These are phyloP conservation scores for Herpetospermum pedunculosum DNA, from an alignment of 306 rosid genomes.

Conservation along the genomic window DNA sequence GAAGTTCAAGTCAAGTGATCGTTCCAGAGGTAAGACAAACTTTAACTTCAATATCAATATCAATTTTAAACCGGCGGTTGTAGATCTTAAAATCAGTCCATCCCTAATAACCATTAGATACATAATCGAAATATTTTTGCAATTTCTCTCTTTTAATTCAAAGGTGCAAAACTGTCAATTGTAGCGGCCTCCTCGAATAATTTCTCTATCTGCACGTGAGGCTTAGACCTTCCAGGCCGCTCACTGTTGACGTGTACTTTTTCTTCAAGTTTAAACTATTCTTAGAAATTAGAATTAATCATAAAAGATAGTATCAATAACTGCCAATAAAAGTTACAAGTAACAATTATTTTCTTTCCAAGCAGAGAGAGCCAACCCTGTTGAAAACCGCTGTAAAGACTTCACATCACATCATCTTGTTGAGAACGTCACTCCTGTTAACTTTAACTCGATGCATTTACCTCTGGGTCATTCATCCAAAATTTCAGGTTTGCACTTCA, in stretches of 20 bases:
- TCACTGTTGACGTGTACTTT: background rate
- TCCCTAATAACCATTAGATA: too few relatives aligned
- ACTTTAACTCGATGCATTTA: slow-evolving; percentile 18
- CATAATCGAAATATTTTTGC: too few relatives aligned
- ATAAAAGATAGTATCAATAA: background rate
- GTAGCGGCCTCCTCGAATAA: too few relatives aligned
- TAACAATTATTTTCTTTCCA: slow-evolving; percentile 6
- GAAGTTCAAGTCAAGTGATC: slow-evolving; percentile 17
- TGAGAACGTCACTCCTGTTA: slow-evolving; percentile 21
- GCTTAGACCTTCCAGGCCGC: too few relatives aligned
- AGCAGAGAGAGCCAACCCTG: slow-evolving; percentile 29
- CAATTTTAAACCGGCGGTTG: too few relatives aligned
- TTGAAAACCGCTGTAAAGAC: slow-evolving; percentile 7
- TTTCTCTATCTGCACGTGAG: too few relatives aligned
- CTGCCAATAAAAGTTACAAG: background rate
- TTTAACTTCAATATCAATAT: slow-evolving; percentile 6
- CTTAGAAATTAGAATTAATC: background rate
- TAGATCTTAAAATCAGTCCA: too few relatives aligned
- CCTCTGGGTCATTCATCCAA: slow-evolving; percentile 23
- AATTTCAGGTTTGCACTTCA: slow-evolving; percentile 30
- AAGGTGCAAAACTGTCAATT: too few relatives aligned
- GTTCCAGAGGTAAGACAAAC: slow-evolving; percentile 31
- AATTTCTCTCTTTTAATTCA: too few relatives aligned
- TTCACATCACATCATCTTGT: slow-evolving; percentile 18
- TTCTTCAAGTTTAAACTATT: background rate